Base-by-base conservation (phyloP, 208 protist species). In the Trypanosoma conorhini region DNA sequence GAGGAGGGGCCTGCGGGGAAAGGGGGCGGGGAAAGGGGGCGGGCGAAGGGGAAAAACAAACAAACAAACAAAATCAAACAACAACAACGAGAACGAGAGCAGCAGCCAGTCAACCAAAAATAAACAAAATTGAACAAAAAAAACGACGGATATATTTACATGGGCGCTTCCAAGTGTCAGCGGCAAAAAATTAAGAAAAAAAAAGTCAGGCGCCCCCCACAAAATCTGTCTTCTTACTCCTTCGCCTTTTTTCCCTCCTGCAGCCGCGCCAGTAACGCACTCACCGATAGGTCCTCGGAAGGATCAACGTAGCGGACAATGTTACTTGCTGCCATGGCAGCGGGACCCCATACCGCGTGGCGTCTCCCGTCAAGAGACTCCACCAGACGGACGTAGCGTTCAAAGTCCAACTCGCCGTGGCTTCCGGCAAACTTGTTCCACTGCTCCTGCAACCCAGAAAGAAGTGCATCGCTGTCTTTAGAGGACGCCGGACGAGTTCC, bases 401-500 rank as follows among this genome's bases (percentile, higher is more conserved):
- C 24, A 50, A 33, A 30, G 19, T 26, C 19, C 55, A 62, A 13
- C 9, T 17, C 56, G 60, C 12, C 44, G 31, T 61, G 13, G 8
- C 44, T 35, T 2, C 48, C 65, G 44, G 44, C 33, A 55, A 56
- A 61, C 12, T 63, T 44, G 30, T 61, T 33, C 67, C 63, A 70
- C 51, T 62, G 10, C 7, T 30, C 22, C 5, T 60, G 56, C 17
- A 72, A 58, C 10, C 21, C 52, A 24, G 63, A 40, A 26, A 73
- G 56, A 48, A 70, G 67, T 28, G 38, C 17, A 4, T 50, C 22
- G 8, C 58, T 24, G 1, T 26, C n/a, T 8, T 22, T 46, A 19
- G 54, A 44, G 15, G 48, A 44, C 40, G 24, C 42, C 22, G 56
- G 58, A 48, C 67, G 66, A 12, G 80, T 74, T 21, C 84, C 87